phyloP scores from a whole-genome alignment of 2,329 filamentous ascomycete genomes.

The Massarina eburnea region DNA sequence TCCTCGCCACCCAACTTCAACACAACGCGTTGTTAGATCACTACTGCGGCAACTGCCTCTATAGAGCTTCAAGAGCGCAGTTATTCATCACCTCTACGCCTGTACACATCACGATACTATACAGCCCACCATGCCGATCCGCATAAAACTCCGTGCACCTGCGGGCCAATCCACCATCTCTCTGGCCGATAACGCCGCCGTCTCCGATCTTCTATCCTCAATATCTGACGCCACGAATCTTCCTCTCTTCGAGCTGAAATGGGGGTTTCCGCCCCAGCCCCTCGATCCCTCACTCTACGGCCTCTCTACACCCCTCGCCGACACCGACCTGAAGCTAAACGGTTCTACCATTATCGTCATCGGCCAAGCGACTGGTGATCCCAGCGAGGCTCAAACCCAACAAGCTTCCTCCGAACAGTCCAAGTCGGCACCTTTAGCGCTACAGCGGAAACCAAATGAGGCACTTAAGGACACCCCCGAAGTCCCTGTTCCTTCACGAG shows the following conservation, averaged over 20 bases:
- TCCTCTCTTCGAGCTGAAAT: constrained; percentile 72
- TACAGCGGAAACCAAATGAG: constrained; percentile 48
- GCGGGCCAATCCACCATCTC: constrained; percentile 70
- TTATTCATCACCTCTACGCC: constrained; percentile 4
- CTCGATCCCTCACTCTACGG: constrained; percentile 62
- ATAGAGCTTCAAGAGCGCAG: not conserved
- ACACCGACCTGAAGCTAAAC: constrained; percentile 64
- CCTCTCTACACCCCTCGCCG: constrained; percentile 51
- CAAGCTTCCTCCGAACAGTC: constrained; percentile 10
- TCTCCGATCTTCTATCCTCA: constrained; percentile 61
- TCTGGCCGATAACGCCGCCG: constrained; percentile 67
- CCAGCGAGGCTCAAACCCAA: constrained; percentile 23
- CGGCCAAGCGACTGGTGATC: constrained; percentile 45
- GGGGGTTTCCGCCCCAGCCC: constrained; percentile 76
- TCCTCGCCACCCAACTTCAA: too few relatives aligned
- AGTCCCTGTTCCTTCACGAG: constrained; percentile 58
- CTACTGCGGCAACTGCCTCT: not conserved
- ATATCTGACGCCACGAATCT: constrained; percentile 68
- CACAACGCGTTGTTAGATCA: not conserved
- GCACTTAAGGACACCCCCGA: constrained; percentile 62
- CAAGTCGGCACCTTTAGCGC: constrained; percentile 40
- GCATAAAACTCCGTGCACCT: constrained; percentile 74
- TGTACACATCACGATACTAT: not conserved
- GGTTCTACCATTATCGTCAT: constrained; percentile 70
- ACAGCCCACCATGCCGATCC: constrained; percentile 56